A percentile compares a stretch with the other conserved stretches of the same genome.
phyloP scores from a whole-genome alignment of 2,329 filamentous ascomycete species.

The Mycocentrospora acerina region DNA sequence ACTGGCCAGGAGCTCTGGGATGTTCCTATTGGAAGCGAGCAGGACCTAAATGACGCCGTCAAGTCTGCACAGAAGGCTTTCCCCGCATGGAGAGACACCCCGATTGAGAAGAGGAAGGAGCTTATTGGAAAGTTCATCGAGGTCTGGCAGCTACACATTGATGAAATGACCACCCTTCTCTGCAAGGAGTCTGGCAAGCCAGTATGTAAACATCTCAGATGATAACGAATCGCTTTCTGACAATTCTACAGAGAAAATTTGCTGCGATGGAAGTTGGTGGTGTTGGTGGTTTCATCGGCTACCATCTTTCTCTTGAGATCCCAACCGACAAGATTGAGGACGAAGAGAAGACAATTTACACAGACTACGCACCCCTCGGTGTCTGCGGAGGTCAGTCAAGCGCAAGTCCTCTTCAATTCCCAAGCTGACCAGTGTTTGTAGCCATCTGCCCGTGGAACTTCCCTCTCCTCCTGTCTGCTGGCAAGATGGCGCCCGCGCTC shows the following conservation, averaged over 20 bases:
- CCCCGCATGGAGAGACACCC: constrained; percentile 47
- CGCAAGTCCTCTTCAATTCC: not conserved
- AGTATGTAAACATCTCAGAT: constrained; percentile 14
- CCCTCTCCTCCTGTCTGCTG: constrained; percentile 54
- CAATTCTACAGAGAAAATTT: constrained; percentile 38
- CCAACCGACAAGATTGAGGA: constrained; percentile 46
- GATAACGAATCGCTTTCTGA: constrained; percentile 6
- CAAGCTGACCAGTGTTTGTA: not conserved
- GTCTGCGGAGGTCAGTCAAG: constrained; percentile 41
- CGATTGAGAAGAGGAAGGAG: constrained; percentile 37
- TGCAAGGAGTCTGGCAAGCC: constrained; percentile 42
- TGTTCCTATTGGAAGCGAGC: constrained; percentile 52
- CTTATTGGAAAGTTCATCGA: constrained; percentile 29
- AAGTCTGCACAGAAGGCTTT: constrained; percentile 51
- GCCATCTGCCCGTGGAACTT: constrained; percentile 51
- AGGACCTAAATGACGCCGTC: constrained; percentile 56
- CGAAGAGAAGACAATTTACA: constrained; percentile 50
- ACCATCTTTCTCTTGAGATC: constrained; percentile 39
- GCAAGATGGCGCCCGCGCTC: constrained; percentile 60
- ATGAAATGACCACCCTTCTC: constrained; percentile 34
- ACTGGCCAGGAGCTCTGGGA: constrained; percentile 52
- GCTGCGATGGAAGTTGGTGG: constrained; percentile 44
- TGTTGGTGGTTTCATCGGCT: constrained; percentile 39
- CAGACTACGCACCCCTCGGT: constrained; percentile 51
- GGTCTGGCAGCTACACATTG: constrained; percentile 25